Percentiles rank a stretch among this genome's conserved stretches.
phyloP scores from a whole-genome alignment of 2,329 filamentous ascomycete species.

The Hymenoscyphus scutula region DNA sequence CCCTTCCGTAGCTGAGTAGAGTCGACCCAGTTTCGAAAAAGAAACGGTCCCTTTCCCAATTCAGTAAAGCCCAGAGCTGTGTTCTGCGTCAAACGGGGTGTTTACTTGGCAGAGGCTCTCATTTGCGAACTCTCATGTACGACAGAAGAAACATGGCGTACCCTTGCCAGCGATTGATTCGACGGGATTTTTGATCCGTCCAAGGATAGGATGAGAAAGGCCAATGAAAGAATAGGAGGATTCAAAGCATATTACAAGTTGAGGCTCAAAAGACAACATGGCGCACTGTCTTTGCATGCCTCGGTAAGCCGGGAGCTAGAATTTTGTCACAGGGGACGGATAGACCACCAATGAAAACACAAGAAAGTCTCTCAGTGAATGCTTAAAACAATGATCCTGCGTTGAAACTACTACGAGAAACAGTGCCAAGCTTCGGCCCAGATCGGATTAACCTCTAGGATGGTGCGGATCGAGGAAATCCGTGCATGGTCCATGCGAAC shows the following conservation, averaged over 20 bases:
- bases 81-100: background rate
- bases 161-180: background rate
- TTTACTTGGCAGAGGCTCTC: constrained; percentile 3
- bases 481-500: background rate
- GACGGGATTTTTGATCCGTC: background rate
- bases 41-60: background rate
- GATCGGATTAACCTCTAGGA: too few species aligned
- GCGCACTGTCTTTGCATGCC: background rate
- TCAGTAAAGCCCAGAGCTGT: background rate
- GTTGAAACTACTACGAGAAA: background rate
- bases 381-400: background rate
- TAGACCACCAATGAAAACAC: background rate
- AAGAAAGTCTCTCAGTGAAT: background rate
- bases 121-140: background rate
- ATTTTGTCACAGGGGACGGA: background rate
- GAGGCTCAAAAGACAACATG: background rate
- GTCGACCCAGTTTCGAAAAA: background rate
- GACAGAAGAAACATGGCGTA: background rate
- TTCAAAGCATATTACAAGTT: background rate
- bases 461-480: background rate
- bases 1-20: background rate
- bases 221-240: background rate
- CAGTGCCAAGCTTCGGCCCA: background rate
- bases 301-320: background rate
- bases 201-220: background rate